Conservation (phyloP, 495 filamentous ascomycete species). For the Lichenothelia convexa region DNA sequence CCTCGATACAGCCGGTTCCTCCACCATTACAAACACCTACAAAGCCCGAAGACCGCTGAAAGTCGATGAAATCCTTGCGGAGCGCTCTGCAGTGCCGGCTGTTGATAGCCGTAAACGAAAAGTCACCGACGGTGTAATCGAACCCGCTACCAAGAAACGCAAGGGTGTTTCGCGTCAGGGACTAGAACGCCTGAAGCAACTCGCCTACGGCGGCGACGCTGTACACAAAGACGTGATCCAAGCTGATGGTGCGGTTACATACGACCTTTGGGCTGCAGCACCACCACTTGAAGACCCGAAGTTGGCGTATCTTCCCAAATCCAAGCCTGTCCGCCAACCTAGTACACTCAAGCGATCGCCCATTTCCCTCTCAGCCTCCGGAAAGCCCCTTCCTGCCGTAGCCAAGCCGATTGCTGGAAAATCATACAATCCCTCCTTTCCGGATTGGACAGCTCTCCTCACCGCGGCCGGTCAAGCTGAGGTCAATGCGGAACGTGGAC, state of each 20-base stretch:
- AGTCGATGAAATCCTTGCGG: slow-evolving; percentile 75
- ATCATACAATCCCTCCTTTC: slow-evolving; percentile 80
- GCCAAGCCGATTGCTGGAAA: slow-evolving; percentile 57
- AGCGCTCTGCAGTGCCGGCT: slow-evolving; percentile 61
- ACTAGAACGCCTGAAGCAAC: slow-evolving; percentile 50
- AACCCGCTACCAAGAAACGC: slow-evolving; percentile 47
- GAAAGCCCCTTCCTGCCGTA: slow-evolving; percentile 62
- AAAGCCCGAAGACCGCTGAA: slow-evolving; percentile 60
- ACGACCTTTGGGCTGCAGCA: slow-evolving; percentile 62
- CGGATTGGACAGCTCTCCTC: slow-evolving; percentile 63
- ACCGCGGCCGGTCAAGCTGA: slow-evolving; percentile 56
- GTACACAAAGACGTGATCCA: slow-evolving; percentile 34
- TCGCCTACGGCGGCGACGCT: slow-evolving; percentile 55
- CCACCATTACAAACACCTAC: slow-evolving; percentile 38
- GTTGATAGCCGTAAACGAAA: slow-evolving; percentile 59
- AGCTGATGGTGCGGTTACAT: slow-evolving; percentile 32
- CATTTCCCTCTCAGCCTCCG: slow-evolving; percentile 59
- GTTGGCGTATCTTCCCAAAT: slow-evolving; percentile 27
- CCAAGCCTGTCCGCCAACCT: slow-evolving; percentile 49
- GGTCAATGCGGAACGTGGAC: slow-evolving; percentile 60
- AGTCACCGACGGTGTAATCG: slow-evolving; percentile 48
- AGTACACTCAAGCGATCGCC: slow-evolving; percentile 57
- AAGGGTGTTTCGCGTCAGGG: slow-evolving; percentile 64
- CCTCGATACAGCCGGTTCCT: slow-evolving; percentile 56
- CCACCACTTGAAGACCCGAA: slow-evolving; percentile 20